Evolutionary conservation across 176 grass and related monocot genomes (phyloP), one percentile per base, ranked within the genome.

Genomic region (Eleusine indica): DNA sequence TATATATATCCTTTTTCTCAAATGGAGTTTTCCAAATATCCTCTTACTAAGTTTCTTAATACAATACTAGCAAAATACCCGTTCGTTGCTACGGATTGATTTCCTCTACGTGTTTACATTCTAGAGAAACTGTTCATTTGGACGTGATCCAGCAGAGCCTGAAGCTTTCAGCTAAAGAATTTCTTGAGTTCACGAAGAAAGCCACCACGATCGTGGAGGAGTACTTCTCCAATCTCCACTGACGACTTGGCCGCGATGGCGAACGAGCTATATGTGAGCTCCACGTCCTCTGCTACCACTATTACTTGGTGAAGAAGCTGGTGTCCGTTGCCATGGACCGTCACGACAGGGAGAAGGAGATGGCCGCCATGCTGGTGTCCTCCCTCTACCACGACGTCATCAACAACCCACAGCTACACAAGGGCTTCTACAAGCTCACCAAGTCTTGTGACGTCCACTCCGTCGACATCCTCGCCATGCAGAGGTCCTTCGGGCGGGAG

Each of bases 271-370:
- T 47, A 25, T 25, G 87, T 18, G 80, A 89, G 21, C 70, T 89
- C 41, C 77, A 80, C 30, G 80, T 83, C 47, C 94, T 86, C 12
- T 87, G 87, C 73, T 96, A 90, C 85, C 90, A 91, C 66, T 78
- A 77, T 47, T 87, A 91, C 66, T 96, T 96, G 80, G 85, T 96
- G 18, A 96, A 96, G 86, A 85, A 87, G 67, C 86, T 96, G 22
- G 78, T 96, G 6, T 87, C 88, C 2, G 76, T 91, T 48, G 88
- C 91, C 41, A 96, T 91, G 94, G 94, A 96, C 51, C 77, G 91
- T 30, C 91, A 96, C 83, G 88, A 96, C 80, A 82, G 87, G 84
- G 91, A 93, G 87, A 93, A 92, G 81, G 94, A 96, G 65, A 96
- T 89, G 91, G 91, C 86, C 3, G 92, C 89, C 29, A 81, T 91